A percentile compares a stretch with the other conserved stretches of the same genome.
phyloP scores from a whole-genome alignment of 805 yeast genomes.

The Phaffomyces thermotolerans region DNA sequence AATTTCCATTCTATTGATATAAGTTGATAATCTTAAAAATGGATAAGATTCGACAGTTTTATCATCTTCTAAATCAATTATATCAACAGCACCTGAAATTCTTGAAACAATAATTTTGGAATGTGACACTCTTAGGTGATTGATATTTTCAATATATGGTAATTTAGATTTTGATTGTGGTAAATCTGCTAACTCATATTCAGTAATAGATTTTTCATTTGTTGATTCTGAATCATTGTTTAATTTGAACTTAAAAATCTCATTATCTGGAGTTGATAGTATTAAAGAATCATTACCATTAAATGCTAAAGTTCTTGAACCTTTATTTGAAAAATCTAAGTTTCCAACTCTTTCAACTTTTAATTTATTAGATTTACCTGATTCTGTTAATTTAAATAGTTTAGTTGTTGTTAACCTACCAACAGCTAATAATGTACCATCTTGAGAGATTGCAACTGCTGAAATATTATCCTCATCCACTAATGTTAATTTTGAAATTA shows the following conservation, averaged over 20 bases:
- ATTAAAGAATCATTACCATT: conserved; percentile 39
- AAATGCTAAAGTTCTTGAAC: conserved; percentile 50
- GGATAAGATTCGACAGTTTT: conserved; percentile 25
- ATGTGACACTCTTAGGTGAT: conserved; percentile 42
- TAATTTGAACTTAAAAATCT: conserved; percentile 36
- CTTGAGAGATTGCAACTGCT: conserved; percentile 54
- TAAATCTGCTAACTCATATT: conserved; percentile 34
- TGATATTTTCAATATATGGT: conserved; percentile 44
- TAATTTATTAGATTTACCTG: conserved; percentile 28
- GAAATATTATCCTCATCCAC: conserved; percentile 78
- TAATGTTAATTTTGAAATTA: conserved; percentile 58
- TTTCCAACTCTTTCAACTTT: conserved; percentile 47
- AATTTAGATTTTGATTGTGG: conserved; percentile 29
- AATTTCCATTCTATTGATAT: conserved; percentile 57
- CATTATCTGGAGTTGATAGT: conserved; percentile 55
- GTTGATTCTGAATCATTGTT: conserved; percentile 26
- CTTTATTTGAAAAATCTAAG: conserved; percentile 32
- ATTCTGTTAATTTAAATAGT: conserved; percentile 53
- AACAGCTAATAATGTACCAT: conserved; percentile 62
- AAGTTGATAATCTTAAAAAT: conserved; percentile 52
- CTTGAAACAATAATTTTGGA: conserved; percentile 50
- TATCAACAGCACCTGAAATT: conserved; percentile 59
- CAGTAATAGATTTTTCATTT: conserved; percentile 17
- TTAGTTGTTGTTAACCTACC: conserved; percentile 63
- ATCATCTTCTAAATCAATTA: conserved; percentile 25